A percentile compares a stretch with the other conserved stretches of the same genome.
These are phyloP conservation scores for Podila epicladia DNA, from an alignment of 192 early-diverging fungal species.

Conservation along the genomic window DNA sequence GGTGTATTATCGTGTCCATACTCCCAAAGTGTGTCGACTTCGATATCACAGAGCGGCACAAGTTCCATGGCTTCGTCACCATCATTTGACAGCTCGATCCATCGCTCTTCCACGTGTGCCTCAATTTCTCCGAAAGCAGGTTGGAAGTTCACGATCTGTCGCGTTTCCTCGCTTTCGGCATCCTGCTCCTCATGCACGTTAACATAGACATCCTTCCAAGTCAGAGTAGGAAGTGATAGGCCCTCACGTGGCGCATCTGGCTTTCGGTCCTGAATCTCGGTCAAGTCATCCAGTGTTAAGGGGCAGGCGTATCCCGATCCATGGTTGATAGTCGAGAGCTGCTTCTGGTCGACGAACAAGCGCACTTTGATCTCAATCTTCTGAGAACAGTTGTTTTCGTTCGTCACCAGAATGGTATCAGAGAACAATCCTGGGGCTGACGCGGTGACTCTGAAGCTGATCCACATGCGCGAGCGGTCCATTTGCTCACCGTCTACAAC, in stretches of 20 bases:
- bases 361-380: slow-evolving; percentile 70
- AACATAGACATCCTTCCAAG: slow-evolving; percentile 44
- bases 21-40: slow-evolving; percentile 56
- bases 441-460: slow-evolving; percentile 68
- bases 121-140: slow-evolving; percentile 35
- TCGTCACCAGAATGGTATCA: slow-evolving; percentile 71
- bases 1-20: background rate
- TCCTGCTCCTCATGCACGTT: slow-evolving; percentile 20
- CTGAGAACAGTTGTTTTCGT: slow-evolving; percentile 76
- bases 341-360: slow-evolving; percentile 72
- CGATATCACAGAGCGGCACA: slow-evolving; percentile 56
- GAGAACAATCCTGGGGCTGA: slow-evolving; percentile 67
- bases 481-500: slow-evolving; percentile 9
- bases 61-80: slow-evolving; percentile 66
- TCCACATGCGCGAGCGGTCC: slow-evolving; percentile 52
- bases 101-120: slow-evolving; percentile 21
- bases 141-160: slow-evolving; percentile 17
- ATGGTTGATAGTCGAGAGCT: slow-evolving; percentile 27
- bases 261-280: slow-evolving; percentile 29
- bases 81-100: slow-evolving; percentile 56
- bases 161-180: background rate
- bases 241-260: slow-evolving; percentile 33
- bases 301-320: slow-evolving; percentile 26
- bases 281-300: slow-evolving; percentile 21
- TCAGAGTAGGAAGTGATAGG: slow-evolving; percentile 23